Evolutionary conservation across 352 stramenopile species (phyloP), one percentile per base, ranked within the genome.

Genomic region (Phytophthora agathidicida): DNA sequence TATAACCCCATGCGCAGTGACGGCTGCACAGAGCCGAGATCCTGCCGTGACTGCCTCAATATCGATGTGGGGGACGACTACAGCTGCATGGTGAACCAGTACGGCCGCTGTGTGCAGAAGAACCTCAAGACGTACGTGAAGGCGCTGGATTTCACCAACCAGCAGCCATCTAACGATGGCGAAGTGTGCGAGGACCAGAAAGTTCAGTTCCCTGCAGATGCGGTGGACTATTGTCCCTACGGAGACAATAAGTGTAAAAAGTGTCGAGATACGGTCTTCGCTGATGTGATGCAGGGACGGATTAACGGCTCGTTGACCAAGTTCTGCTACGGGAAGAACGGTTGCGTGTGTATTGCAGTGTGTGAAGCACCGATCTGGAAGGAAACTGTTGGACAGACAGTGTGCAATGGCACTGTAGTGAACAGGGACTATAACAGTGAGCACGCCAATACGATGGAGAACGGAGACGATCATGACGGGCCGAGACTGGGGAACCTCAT

Each of bases 1-100:
- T 65, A 68, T 22, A 65, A 71, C 45, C 32, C 42, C 5, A 48
- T 50, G 24, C 17, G 42, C 23, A 60, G 55, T 19, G 57, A 88
- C 16, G 69, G 65, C 35, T 85, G 59, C 51, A 76, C 39, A 20
- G 57, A 84, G 30, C 73, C 79, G 10, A 70, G 80, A 8, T 70
- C 63, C 2, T 91, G 82, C 65, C 58, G 65, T 46, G 80, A 89
- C 66, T 91, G 82, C 56, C 67, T 92, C 9, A 87, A 86, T 42
- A 49, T 65, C 32, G 50, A 72, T 56, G 36, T 83, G n/a, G 59
- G 44, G 20, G 45, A 51, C 19, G 62, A 63, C 23, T 57, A 71
- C 30, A 72, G 62, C 19, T 79, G 70, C 51, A 75, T 76, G 61
- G 54, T 76, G 39, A 76, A 76, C 58, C 55, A 76, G 37, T 74